phyloP scores from a whole-genome alignment of 2,329 filamentous ascomycete species.

The Colletotrichum musae region DNA sequence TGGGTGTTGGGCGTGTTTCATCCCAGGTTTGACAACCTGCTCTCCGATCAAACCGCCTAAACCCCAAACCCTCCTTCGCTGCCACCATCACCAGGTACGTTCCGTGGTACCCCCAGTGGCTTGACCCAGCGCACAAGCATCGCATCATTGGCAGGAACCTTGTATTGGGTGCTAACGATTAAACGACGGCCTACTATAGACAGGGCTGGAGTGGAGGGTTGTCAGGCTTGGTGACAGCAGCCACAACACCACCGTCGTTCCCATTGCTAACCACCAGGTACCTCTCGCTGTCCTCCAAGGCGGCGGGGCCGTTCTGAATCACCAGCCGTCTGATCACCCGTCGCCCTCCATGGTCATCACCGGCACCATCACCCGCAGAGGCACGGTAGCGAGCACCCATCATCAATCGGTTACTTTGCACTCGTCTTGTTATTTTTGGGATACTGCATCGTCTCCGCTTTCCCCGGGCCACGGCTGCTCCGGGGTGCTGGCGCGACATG shows the following conservation, averaged over 20 bases:
- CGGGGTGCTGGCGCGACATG: slow-evolving; percentile 37
- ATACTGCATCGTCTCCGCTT: slow-evolving; percentile 20
- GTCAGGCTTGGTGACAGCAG: neutral
- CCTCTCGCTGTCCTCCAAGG: neutral
- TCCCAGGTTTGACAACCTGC: slow-evolving; percentile 40
- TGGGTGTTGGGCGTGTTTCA: slow-evolving; percentile 32
- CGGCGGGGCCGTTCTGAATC: slow-evolving; percentile 38
- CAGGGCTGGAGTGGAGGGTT: slow-evolving; percentile 13
- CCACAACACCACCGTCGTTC: neutral
- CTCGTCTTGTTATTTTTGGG: slow-evolving; percentile 30
- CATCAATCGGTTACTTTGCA: slow-evolving; percentile 29
- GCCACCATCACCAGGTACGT: neutral
- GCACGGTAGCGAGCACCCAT: slow-evolving; percentile 29
- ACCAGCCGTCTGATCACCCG: slow-evolving; percentile 38
- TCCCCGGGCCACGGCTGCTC: slow-evolving; percentile 32
- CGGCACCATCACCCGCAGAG: slow-evolving; percentile 33
- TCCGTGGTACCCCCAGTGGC: neutral
- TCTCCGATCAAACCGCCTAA: slow-evolving; percentile 32
- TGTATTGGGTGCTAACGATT: neutral
- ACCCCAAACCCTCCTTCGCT: neutral
- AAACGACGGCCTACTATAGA: slow-evolving; percentile 12
- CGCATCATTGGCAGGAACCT: slow-evolving; percentile 1
- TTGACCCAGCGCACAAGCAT: slow-evolving; percentile 10
- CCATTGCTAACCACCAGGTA: neutral
- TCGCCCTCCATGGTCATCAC: slow-evolving; percentile 20